Evolutionary conservation across 140 eudicot species (phyloP).

Genomic region (Senecio squalidus): DNA sequence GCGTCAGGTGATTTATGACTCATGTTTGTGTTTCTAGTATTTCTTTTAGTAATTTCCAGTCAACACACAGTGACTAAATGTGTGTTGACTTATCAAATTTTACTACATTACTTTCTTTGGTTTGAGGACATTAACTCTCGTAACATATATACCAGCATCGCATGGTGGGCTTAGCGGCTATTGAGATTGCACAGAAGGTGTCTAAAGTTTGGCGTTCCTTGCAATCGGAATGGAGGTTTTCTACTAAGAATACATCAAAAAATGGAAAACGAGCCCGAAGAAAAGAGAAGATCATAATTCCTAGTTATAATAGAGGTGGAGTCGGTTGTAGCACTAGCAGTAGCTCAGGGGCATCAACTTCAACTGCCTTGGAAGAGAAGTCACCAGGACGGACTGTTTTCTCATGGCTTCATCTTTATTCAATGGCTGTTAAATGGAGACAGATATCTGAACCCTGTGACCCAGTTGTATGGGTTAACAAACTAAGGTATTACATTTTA

Average conservation of each 20-base stretch:
- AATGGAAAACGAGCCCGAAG: conserved; percentile 66
- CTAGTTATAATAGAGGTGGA: conserved; percentile 76
- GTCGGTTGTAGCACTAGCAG: conserved; percentile 86
- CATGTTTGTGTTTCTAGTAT: neutral
- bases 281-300: conserved; percentile 55
- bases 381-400: conserved; percentile 56
- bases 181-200: conserved; percentile 95
- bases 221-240: conserved; percentile 76
- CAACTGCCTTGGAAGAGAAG: conserved; percentile 58
- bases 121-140: neutral
- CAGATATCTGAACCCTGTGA: conserved; percentile 99
- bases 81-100: neutral
- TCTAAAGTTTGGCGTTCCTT: conserved; percentile 84
- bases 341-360: conserved; percentile 52
- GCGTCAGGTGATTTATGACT: conserved; percentile 69
- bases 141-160: conserved; percentile 58
- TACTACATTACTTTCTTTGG: neutral
- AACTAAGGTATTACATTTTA: conserved; percentile 56
- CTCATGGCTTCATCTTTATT: conserved; percentile 90
- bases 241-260: conserved; percentile 56
- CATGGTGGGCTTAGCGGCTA: conserved; percentile 98
- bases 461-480: conserved; percentile 94
- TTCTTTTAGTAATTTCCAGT: neutral
- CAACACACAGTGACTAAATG: neutral
- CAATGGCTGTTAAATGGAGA: conserved; percentile 93